These are phyloP conservation scores for Cladosporium oxysporum DNA, from an alignment of 2,329 filamentous ascomycete species.

Conservation along the genomic window DNA sequence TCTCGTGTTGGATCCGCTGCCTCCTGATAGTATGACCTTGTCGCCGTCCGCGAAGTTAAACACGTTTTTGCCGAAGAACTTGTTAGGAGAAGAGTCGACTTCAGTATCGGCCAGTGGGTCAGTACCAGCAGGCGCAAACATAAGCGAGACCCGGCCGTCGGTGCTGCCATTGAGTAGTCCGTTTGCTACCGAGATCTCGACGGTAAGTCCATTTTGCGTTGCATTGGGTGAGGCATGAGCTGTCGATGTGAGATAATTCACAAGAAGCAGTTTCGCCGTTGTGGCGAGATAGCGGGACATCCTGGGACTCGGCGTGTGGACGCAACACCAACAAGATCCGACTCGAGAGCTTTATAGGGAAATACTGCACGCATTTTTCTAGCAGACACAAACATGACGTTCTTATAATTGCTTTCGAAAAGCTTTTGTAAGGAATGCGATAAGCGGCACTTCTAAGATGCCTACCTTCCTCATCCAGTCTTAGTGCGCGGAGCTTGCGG, in stretches of 20 bases:
- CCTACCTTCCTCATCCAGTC: slow-evolving; percentile 11
- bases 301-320: neutral
- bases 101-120: slow-evolving; percentile 42
- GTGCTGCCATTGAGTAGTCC: slow-evolving; percentile 33
- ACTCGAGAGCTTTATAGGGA: neutral
- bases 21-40: slow-evolving; percentile 34
- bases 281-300: neutral
- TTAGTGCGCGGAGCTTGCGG: neutral
- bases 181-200: slow-evolving; percentile 34
- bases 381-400: neutral
- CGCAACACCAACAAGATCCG: neutral
- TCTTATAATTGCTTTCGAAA: neutral
- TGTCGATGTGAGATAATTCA: neutral
- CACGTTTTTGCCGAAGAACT: slow-evolving; percentile 43
- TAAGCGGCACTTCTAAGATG: neutral
- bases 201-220: slow-evolving; percentile 19
- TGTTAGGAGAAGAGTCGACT: slow-evolving; percentile 38
- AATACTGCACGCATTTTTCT: neutral
- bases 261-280: neutral
- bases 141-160: slow-evolving; percentile 37
- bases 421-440: neutral
- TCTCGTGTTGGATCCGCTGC: slow-evolving; percentile 30
- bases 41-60: slow-evolving; percentile 29
- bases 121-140: slow-evolving; percentile 39
- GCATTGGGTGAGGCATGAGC: neutral